Conservation (phyloP, 2,329 filamentous ascomycete species). For the Aspergillus novofumigatus region DNA sequence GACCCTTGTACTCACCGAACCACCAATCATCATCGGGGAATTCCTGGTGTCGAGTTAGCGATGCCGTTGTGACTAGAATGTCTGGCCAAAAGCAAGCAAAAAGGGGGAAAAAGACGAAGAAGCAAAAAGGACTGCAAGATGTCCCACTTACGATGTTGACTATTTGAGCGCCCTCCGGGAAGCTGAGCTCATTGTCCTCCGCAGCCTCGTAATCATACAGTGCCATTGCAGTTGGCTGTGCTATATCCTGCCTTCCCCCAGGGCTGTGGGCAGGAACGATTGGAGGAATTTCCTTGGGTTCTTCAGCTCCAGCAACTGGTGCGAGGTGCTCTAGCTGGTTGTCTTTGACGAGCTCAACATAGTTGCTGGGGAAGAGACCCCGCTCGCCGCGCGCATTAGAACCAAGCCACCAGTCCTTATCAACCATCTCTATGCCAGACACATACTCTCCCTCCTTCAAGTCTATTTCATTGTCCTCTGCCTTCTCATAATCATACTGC, state of each 20-base stretch:
- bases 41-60: conserved; percentile 53
- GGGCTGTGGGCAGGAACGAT: conserved; percentile 35
- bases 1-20: conserved; percentile 80
- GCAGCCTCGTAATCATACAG: conserved; percentile 96
- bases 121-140: background rate
- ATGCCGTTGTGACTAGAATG: background rate
- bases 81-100: background rate
- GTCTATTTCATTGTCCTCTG: conserved; percentile 94
- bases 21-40: conserved; percentile 99
- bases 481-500: conserved; percentile 95
- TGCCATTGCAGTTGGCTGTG: conserved; percentile 70
- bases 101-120: background rate
- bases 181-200: conserved; percentile 82
- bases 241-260: conserved; percentile 28
- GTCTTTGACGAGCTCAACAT: conserved; percentile 78
- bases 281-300: conserved; percentile 29
- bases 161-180: conserved; percentile 83
- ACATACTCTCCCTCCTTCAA: conserved; percentile 83
- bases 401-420: conserved; percentile 98
- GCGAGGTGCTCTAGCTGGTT: conserved; percentile 30
- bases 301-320: conserved; percentile 29
- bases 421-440: conserved; percentile 92
- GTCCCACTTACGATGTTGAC: conserved; percentile 63
- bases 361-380: conserved; percentile 95
- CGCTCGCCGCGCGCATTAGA: conserved; percentile 78